Evolutionary conservation across 192 early-diverging fungal genomes (phyloP), one percentile per base, ranked within the genome.

Genomic region (Diversispora epigaea): DNA sequence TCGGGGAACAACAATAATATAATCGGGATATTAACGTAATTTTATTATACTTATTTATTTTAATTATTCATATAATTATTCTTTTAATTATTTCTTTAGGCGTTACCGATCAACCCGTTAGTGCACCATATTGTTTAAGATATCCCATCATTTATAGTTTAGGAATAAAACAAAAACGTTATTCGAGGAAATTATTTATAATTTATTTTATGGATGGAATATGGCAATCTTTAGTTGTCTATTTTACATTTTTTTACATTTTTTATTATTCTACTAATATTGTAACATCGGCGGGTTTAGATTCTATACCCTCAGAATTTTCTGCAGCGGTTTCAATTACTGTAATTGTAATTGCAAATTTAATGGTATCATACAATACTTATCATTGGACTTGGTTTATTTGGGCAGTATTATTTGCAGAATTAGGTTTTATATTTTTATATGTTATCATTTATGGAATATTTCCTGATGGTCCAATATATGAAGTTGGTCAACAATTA

Each of bases 151-250:
- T 95, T 1, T 99, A 99, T 78, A 70, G 79, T 14, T 85, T 93
- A n/a, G 97, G 97, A 21, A 95, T 97, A 68, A 84, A 87, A 44
- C 90, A 95, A 76, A 84, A 85, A 50, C 87, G 95, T 21, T 97
- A 92, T 77, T 94, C 87, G 66, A 91, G 92, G 82, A 84, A 83
- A 73, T 87, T 93, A 54, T 99, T 97, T 77, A 94, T 91, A 84
- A 52, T 89, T 63, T 98, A 94, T 78, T 89, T 96, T 75, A 41
- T 91, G 14, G 94, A 99, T 77, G 96, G 92, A 39, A 80, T 98
- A 25, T 99, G 93, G 87, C 95, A 98, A 84, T 97, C 95, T 5
- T 76, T 94, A 11, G 87, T 96, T 12, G 92, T 92, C 60, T 99
- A 88, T 79, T 94, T 93, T 78, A 86, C 87, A 43, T 91, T 90